These are phyloP conservation scores for Meredithiella fracta DNA, from an alignment of 2,329 filamentous ascomycete genomes.

Conservation along the genomic window DNA sequence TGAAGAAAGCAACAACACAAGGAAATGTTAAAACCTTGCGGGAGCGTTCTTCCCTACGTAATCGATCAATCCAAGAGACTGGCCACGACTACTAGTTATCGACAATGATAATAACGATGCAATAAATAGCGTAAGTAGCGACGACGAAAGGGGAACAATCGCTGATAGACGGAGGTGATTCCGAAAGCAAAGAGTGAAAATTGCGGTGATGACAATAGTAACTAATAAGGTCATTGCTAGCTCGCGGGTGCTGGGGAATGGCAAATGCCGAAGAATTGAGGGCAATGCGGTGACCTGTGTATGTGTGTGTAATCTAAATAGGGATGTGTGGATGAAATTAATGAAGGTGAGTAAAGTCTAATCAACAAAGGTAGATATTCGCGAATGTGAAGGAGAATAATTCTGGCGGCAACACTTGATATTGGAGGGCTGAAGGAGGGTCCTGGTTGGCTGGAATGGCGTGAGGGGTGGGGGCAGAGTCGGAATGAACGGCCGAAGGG, in stretches of 20 bases:
- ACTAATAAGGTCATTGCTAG: background rate
- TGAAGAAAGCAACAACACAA: background rate
- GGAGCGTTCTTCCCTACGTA: background rate
- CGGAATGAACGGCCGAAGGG: too few species aligned
- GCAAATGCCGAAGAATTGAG: background rate
- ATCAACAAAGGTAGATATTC: too few species aligned
- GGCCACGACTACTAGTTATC: background rate
- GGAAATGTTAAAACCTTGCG: background rate
- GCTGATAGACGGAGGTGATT: background rate
- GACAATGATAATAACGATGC: background rate
- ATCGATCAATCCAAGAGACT: background rate
- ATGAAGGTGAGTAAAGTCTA: too few species aligned
- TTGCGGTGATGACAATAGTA: background rate
- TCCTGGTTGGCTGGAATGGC: too few species aligned
- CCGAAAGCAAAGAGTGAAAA: background rate
- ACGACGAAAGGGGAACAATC: background rate
- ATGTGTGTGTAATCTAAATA: background rate
- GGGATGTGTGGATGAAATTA: too few species aligned
- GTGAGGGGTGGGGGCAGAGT: too few species aligned
- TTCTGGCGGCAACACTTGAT: too few species aligned
- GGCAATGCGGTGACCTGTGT: background rate
- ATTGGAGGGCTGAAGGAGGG: too few species aligned
- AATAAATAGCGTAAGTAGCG: background rate
- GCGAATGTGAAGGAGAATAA: too few species aligned
- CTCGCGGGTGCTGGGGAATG: background rate